Conservation (phyloP, 1,284 basidiomycete genomes). For the Peniophora sp. region DNA sequence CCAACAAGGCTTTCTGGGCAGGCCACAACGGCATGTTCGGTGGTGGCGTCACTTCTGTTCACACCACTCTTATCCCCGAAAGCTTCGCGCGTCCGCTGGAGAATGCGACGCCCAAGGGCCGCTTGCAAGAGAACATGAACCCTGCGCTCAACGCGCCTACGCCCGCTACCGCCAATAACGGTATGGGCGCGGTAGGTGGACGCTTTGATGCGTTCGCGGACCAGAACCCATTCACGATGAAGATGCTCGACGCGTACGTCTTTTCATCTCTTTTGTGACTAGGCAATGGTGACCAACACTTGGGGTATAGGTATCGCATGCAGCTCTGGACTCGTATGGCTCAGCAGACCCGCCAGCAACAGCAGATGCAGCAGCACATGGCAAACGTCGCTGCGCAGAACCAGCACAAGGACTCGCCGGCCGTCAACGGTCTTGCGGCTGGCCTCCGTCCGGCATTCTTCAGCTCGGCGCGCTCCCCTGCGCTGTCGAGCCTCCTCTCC, state of each 20-base stretch:
- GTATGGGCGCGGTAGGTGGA: not conserved
- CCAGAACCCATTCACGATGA: slow-evolving; percentile 73
- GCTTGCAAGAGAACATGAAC: slow-evolving; percentile 75
- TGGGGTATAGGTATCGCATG: slow-evolving; percentile 54
- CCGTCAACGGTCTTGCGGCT: slow-evolving; percentile 13
- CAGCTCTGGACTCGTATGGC: slow-evolving; percentile 85
- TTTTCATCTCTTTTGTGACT: slow-evolving; percentile 10
- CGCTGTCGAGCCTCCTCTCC: slow-evolving; percentile 36
- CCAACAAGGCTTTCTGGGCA: slow-evolving; percentile 56
- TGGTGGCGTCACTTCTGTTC: slow-evolving; percentile 78
- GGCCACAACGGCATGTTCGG: slow-evolving; percentile 47
- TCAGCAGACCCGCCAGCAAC: slow-evolving; percentile 20
- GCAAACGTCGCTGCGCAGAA: not conserved
- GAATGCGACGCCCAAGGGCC: slow-evolving; percentile 12
- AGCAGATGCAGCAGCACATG: slow-evolving; percentile 19
- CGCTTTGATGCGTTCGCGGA: slow-evolving; percentile 67
- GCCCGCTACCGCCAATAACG: slow-evolving; percentile 7
- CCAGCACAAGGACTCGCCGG: slow-evolving; percentile 8
- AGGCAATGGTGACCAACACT: slow-evolving; percentile 2
- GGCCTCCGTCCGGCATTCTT: slow-evolving; percentile 21
- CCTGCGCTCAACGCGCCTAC: slow-evolving; percentile 49
- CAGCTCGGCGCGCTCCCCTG: slow-evolving; percentile 16
- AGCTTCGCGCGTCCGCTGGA: slow-evolving; percentile 26
- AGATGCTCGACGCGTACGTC: slow-evolving; percentile 71
- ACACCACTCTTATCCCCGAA: slow-evolving; percentile 74